Percentiles rank a stretch among this genome's conserved stretches.
These are phyloP conservation scores for Candida qinlingensis DNA, from an alignment of 805 yeast genomes.

Conservation along the genomic window DNA sequence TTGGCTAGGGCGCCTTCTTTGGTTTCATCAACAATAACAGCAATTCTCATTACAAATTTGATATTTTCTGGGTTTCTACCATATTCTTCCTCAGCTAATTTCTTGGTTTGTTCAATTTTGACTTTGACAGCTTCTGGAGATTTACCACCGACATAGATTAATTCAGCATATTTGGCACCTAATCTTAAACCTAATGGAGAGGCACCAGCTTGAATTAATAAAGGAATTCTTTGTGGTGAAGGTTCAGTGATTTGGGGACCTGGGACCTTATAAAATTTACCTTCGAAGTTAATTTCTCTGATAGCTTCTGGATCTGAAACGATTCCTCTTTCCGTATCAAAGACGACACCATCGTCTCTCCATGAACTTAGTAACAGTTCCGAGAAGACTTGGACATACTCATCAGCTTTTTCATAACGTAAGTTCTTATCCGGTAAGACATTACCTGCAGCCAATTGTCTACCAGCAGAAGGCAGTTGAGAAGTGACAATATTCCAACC, in stretches of 20 bases:
- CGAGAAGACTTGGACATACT: slow-evolving; percentile 1
- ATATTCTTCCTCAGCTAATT: slow-evolving; percentile 26
- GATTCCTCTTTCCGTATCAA: slow-evolving; percentile 20
- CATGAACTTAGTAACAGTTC: slow-evolving; percentile 1
- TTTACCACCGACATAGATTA: slow-evolving; percentile 29
- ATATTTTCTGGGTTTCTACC: slow-evolving; percentile 31
- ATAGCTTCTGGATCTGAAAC: slow-evolving; percentile 30
- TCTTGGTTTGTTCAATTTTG: slow-evolving; percentile 21
- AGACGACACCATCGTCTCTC: slow-evolving; percentile 17
- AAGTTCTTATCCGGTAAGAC: slow-evolving; percentile 32
- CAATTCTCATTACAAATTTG: slow-evolving; percentile 30
- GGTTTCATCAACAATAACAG: slow-evolving; percentile 30
- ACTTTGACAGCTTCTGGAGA: slow-evolving; percentile 26
- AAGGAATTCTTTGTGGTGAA: slow-evolving; percentile 35
- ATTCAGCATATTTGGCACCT: slow-evolving; percentile 36
- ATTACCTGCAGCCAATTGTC: slow-evolving; percentile 29
- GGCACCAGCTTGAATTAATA: slow-evolving; percentile 35
- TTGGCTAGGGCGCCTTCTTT: slow-evolving; percentile 32
- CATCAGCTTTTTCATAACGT: slow-evolving; percentile 25
- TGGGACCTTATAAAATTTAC: slow-evolving; percentile 32
- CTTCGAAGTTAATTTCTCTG: slow-evolving; percentile 31
- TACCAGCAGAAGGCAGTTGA: slow-evolving; percentile 33
- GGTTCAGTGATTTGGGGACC: slow-evolving; percentile 31
- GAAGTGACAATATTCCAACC: slow-evolving; percentile 39
- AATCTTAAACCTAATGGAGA: slow-evolving; percentile 31